Conservation (phyloP, 768 basidiomycete species). For the Kwoniella sp. region DNA sequence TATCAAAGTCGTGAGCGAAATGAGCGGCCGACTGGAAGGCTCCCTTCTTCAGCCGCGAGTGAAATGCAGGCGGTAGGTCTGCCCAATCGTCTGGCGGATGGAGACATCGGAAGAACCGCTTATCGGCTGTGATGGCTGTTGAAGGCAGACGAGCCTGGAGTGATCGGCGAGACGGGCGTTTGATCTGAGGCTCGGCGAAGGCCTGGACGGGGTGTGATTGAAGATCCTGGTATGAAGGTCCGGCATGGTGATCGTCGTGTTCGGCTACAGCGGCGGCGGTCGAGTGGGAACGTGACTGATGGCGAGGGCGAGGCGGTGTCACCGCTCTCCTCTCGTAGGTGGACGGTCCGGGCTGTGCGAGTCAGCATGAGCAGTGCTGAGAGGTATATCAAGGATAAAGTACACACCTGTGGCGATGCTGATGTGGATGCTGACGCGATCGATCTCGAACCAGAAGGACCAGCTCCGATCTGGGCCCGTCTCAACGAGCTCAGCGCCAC, state of each 20-base stretch:
- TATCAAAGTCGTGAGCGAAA: constrained; percentile 14
- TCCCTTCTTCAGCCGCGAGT: constrained; percentile 5
- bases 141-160: neutral
- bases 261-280: too few relatives aligned
- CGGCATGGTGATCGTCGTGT: too few relatives aligned
- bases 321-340: too few relatives aligned
- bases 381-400: too few relatives aligned
- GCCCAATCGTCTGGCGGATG: constrained; percentile 10
- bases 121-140: constrained; percentile 1
- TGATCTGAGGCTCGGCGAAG: neutral
- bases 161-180: neutral
- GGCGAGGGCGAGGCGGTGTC: too few relatives aligned
- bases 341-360: too few relatives aligned
- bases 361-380: too few relatives aligned
- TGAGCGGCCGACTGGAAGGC: constrained; percentile 16
- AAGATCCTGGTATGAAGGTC: too few relatives aligned
- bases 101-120: constrained; percentile 2
- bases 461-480: neutral
- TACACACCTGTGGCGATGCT: too few relatives aligned
- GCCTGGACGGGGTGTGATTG: neutral
- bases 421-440: too few relatives aligned
- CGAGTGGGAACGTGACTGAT: too few relatives aligned
- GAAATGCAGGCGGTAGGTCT: neutral
- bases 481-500: constrained; percentile 6
- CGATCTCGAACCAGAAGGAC: too few relatives aligned